Evolutionary conservation across 2,329 filamentous ascomycete species (phyloP), one percentile per base, ranked within the genome.

Genomic region (Cladophialophora exuberans): DNA sequence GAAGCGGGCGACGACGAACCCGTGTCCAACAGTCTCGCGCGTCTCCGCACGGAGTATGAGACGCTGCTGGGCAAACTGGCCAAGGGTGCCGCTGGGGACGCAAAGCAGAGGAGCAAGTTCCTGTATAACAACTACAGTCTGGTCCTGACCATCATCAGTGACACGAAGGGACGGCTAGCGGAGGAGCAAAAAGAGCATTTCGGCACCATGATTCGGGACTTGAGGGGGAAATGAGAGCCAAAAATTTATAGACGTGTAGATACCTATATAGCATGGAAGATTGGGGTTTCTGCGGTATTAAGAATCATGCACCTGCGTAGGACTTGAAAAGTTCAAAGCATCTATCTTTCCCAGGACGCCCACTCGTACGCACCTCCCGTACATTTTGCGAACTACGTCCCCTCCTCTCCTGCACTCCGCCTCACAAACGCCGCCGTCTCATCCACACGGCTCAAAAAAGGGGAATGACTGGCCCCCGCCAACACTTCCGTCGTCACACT

Each of bases 61-160:
- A 82, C 83, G 0, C 94, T 97, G 63, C 72, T 99, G 57, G 83
- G 83, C 4, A 90, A 88, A 68, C 78, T 92, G 56, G 88, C 89
- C 67, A 87, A 90, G 63, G 78, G 79, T 0, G 89, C 92, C 59
- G n/a, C n/a, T n/a, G 74, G 80, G 1, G 93, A 96, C 66, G 80
- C 83, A 60, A 83, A 90, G 68, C 95, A 95, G 74, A 81, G 87
- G 62, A 88, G 93, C 63, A 80, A 94, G 39, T 97, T 97, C 68
- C 72, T 99, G 66, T 94, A 89, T 69, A 99, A 97, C 70, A 99
- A 99, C 71, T 97, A 96, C 72, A 95, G 90, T 50, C 78, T 99
- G 61, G 83, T 99, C n/a, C 79, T 90, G 65, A 97, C 94, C 9
- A 97, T 99, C 59, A 88, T 99, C 61, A 84, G 88, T 66, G 74